Conservation (phyloP, 306 rosid genomes). For the Prunus campanulata region DNA sequence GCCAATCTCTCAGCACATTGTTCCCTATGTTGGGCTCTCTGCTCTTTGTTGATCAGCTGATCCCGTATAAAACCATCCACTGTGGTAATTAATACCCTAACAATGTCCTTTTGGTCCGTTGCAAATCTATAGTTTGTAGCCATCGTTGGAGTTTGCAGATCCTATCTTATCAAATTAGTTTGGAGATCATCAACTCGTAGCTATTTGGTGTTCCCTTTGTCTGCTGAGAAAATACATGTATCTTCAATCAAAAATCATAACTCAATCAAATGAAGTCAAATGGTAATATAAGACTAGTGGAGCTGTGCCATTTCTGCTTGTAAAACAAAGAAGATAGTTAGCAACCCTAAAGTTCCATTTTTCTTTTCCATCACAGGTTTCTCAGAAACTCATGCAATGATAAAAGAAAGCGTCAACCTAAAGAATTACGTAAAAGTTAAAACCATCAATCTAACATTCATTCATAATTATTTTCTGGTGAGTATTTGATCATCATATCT, state of each 20-base stretch:
- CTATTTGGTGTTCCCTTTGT: neutral
- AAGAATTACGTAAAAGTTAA: neutral
- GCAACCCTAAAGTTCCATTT: neutral
- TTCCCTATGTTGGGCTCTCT: conserved; percentile 67
- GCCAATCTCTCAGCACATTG: conserved; percentile 93
- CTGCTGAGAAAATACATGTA: neutral
- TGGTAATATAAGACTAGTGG: neutral
- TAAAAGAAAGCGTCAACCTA: neutral
- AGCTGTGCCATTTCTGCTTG: neutral
- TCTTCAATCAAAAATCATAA: neutral
- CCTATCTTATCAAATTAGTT: conserved; percentile 13
- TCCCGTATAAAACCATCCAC: conserved; percentile 61
- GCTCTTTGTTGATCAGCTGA: conserved; percentile 63
- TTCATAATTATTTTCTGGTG: neutral
- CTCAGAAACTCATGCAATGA: neutral
- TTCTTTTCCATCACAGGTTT: neutral
- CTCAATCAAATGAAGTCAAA: neutral
- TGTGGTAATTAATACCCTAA: conserved; percentile 49
- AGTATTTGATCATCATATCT: neutral
- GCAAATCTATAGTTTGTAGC: conserved; percentile 48
- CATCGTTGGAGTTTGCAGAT: conserved; percentile 27
- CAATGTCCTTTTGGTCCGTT: conserved; percentile 73
- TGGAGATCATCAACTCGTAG: conserved; percentile 1
- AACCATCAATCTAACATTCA: neutral
- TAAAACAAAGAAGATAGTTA: neutral